phyloP scores from a whole-genome alignment of 805 yeast species.

The Metschnikowia amazonensis region DNA sequence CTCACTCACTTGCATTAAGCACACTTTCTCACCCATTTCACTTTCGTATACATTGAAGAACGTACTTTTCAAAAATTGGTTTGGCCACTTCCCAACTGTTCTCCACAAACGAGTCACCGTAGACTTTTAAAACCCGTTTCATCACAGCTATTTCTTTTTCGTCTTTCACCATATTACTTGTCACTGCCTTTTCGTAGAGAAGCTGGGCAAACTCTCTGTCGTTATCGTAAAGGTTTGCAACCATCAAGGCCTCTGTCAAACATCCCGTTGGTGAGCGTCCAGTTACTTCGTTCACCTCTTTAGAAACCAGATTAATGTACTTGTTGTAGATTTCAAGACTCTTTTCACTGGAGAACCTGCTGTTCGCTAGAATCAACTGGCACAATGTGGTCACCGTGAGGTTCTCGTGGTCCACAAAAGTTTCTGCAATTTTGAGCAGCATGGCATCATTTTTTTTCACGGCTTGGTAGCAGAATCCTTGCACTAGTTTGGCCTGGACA shows the following conservation, averaged over 20 bases:
- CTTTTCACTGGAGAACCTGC: constrained; percentile 36
- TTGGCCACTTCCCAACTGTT: constrained; percentile 31
- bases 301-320: constrained; percentile 37
- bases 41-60: constrained; percentile 13
- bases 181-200: constrained; percentile 45
- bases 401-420: constrained; percentile 26
- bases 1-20: neutral
- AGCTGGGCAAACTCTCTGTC: constrained; percentile 55
- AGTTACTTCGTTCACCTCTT: constrained; percentile 24
- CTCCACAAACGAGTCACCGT: constrained; percentile 48
- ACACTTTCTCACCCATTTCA: too few species aligned
- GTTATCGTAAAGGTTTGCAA: constrained; percentile 39
- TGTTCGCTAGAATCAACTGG: constrained; percentile 39
- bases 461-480: constrained; percentile 39
- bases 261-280: constrained; percentile 41
- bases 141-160: constrained; percentile 40
- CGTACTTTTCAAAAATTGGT: constrained; percentile 29
- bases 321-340: constrained; percentile 45
- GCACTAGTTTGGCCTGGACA: constrained; percentile 39
- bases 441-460: constrained; percentile 25
- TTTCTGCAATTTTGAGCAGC: constrained; percentile 37
- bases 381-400: constrained; percentile 34
- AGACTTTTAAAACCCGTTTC: constrained; percentile 42
- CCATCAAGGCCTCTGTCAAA: constrained; percentile 45
- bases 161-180: constrained; percentile 33